Conservation (phyloP, 2,329 filamentous ascomycete species). For the Plenodomus lindquistii region DNA sequence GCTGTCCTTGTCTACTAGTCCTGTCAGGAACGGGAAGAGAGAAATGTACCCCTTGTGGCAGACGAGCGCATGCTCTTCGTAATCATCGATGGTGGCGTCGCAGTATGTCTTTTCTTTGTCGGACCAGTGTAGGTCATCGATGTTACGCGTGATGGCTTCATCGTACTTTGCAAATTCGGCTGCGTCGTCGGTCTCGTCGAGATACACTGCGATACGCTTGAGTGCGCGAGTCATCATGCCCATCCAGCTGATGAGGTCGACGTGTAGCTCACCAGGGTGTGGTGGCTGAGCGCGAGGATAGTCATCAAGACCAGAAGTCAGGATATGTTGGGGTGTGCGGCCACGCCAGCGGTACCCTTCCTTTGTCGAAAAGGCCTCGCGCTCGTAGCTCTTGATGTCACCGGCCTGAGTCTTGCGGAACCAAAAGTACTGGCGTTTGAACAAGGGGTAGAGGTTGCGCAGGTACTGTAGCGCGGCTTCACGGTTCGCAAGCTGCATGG, state of each 20-base stretch:
- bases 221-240: constrained; percentile 94
- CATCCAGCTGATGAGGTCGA: constrained; percentile 95
- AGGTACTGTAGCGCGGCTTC: constrained; percentile 73
- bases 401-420: constrained; percentile 90
- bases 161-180: constrained; percentile 72
- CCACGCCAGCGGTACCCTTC: constrained; percentile 97
- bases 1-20: constrained; percentile 74
- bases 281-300: constrained; percentile 93
- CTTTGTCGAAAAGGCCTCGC: constrained; percentile 82
- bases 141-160: constrained; percentile 78
- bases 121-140: constrained; percentile 93
- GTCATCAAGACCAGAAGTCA: constrained; percentile 94
- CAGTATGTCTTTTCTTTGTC: constrained; percentile 81
- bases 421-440: constrained; percentile 91
- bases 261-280: constrained; percentile 92
- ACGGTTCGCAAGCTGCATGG: constrained; percentile 67
- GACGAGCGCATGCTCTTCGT: constrained; percentile 84
- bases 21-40: constrained; percentile 87
- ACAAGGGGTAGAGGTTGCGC: constrained; percentile 77
- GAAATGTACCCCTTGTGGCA: constrained; percentile 98
- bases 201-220: constrained; percentile 72
- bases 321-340: constrained; percentile 80
- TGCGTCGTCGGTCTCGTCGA: constrained; percentile 78
- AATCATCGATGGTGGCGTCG: constrained; percentile 93
- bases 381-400: constrained; percentile 88